A percentile compares a stretch with the other conserved stretches of the same genome.
Evolutionary conservation across 176 grass and related monocot species (phyloP).

Genomic region (Guadua angustifolia): DNA sequence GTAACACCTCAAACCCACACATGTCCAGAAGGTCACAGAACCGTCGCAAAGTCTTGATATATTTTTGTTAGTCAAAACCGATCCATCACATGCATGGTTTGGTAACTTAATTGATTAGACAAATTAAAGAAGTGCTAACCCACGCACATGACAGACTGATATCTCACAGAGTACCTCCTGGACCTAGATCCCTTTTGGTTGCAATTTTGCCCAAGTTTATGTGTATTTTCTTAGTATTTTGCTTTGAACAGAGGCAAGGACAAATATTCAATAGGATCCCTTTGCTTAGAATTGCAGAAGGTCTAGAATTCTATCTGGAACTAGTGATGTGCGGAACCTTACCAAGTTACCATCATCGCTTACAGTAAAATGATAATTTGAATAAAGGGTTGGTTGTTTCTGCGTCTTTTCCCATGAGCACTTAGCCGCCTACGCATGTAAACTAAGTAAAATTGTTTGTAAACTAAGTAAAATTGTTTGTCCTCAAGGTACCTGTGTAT

Average conservation of each 20-base stretch:
- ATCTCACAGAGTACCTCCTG: too few relatives aligned
- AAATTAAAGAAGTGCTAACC: too few relatives aligned
- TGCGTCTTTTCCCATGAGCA: background rate
- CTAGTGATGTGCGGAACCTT: background rate
- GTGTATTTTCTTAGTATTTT: background rate
- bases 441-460: too few relatives aligned
- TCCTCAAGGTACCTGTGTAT: slow-evolving; percentile 87
- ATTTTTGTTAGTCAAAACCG: too few relatives aligned
- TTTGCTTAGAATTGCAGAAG: background rate
- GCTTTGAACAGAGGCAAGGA: slow-evolving; percentile 7
- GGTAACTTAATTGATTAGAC: too few relatives aligned
- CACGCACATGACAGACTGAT: too few relatives aligned
- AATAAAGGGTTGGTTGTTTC: background rate
- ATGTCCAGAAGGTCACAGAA: too few relatives aligned
- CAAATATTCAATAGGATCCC: background rate
- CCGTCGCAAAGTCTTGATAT: too few relatives aligned
- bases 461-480: too few relatives aligned
- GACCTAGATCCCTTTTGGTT: background rate
- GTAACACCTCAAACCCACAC: too few relatives aligned
- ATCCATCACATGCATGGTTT: too few relatives aligned
- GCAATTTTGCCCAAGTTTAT: background rate
- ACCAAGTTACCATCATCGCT: background rate
- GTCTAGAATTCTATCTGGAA: background rate
- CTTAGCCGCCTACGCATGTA: background rate
- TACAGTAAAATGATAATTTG: slow-evolving; percentile 5